A percentile compares a stretch with the other conserved stretches of the same genome.
These are phyloP conservation scores for Diospyros lotus DNA, from an alignment of 148 eudicot species.

Conservation along the genomic window DNA sequence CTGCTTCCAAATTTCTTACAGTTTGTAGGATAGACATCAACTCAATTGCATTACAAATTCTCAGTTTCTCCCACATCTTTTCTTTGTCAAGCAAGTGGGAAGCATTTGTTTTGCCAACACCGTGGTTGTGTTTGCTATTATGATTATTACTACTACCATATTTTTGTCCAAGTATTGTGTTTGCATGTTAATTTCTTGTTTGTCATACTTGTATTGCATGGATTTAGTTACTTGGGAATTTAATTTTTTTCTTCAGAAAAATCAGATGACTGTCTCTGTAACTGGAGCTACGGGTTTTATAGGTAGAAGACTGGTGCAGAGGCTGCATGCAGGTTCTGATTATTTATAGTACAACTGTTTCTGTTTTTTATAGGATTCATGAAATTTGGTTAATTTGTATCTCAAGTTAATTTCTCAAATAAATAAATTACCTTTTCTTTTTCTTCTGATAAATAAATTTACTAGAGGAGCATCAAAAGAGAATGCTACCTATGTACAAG, in stretches of 20 bases:
- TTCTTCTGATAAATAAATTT: neutral
- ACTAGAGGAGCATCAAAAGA: neutral
- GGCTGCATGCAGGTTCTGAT: slow-evolving; percentile 60
- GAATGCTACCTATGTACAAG: neutral
- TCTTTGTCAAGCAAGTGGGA: too few relatives aligned
- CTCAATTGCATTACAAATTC: too few relatives aligned
- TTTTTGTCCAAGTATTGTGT: neutral
- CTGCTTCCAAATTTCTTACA: too few relatives aligned
- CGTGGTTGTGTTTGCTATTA: neutral
- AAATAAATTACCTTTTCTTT: neutral
- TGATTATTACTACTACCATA: neutral
- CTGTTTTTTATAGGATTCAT: neutral
- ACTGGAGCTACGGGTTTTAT: slow-evolving; percentile 98
- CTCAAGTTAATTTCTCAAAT: too few relatives aligned
- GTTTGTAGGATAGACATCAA: too few relatives aligned
- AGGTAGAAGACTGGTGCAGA: slow-evolving; percentile 81
- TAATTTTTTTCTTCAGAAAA: slow-evolving; percentile 29
- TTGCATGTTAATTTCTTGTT: neutral
- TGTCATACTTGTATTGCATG: neutral
- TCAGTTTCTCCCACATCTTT: too few relatives aligned
- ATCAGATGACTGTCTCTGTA: slow-evolving; percentile 79
- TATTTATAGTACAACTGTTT: neutral
- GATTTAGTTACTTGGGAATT: neutral
- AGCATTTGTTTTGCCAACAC: too few relatives aligned
- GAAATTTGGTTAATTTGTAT: neutral